Evolutionary conservation across 2,329 filamentous ascomycete species (phyloP).

Genomic region (Aspergillus novoparasiticus): DNA sequence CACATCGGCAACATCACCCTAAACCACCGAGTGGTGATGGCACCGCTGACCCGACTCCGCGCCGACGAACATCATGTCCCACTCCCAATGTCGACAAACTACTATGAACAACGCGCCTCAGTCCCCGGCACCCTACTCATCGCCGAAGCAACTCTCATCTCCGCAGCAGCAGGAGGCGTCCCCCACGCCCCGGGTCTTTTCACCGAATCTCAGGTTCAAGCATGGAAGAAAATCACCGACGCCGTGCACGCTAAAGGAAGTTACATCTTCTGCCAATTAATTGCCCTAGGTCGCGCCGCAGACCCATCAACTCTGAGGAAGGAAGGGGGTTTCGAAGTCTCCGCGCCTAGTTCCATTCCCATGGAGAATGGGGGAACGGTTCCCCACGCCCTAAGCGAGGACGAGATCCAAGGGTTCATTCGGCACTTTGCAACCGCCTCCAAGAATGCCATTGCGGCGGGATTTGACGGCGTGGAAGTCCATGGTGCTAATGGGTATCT

Average conservation of each 20-base stretch:
- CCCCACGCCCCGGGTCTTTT: conserved; percentile 58
- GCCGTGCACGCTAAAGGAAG: conserved; percentile 63
- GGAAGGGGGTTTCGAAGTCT: conserved; percentile 8
- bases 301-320: conserved; percentile 30
- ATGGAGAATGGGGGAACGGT: conserved; percentile 37
- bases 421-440: conserved; percentile 45
- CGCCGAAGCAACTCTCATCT: conserved; percentile 59
- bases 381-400: conserved; percentile 29
- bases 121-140: conserved; percentile 59
- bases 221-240: conserved; percentile 63
- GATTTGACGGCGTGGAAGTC: conserved; percentile 53
- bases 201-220: conserved; percentile 53
- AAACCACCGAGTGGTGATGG: conserved; percentile 52
- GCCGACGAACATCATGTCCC: conserved; percentile 52
- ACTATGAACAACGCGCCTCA: conserved; percentile 57
- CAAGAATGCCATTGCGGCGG: conserved; percentile 54
- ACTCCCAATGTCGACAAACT: conserved; percentile 25
- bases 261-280: conserved; percentile 64
- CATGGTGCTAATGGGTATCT: conserved; percentile 52
- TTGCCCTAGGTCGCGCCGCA: conserved; percentile 60
- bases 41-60: conserved; percentile 58
- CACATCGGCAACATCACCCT: not conserved
- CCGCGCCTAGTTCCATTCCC: conserved; percentile 39
- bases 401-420: conserved; percentile 44
- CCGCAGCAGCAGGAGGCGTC: conserved; percentile 47